These are phyloP conservation scores for Bathelium albidoporum DNA, from an alignment of 495 filamentous ascomycete genomes.

Conservation along the genomic window DNA sequence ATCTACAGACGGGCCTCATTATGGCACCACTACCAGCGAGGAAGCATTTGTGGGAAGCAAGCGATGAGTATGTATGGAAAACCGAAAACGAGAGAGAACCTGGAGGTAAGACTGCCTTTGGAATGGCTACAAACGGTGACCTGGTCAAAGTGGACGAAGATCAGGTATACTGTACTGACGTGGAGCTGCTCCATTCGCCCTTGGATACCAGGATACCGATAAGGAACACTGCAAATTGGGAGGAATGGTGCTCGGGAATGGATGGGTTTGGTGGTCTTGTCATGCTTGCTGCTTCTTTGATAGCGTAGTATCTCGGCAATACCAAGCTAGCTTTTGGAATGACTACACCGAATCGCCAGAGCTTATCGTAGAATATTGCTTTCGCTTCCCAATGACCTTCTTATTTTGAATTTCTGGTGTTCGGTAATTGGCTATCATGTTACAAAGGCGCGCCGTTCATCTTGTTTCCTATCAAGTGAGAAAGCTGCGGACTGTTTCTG, in stretches of 20 bases:
- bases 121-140: conserved; percentile 30
- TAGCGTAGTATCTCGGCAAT: conserved; percentile 10
- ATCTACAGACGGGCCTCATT: conserved; percentile 29
- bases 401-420: too few species aligned
- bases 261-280: conserved; percentile 35
- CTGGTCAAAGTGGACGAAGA: conserved; percentile 26
- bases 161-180: conserved; percentile 19
- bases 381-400: too few species aligned
- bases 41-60: conserved; percentile 41
- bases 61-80: conserved; percentile 31
- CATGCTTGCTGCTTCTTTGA: conserved; percentile 37
- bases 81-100: conserved; percentile 23
- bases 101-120: conserved; percentile 25
- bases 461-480: too few species aligned
- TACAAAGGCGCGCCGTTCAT: too few species aligned
- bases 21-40: conserved; percentile 38
- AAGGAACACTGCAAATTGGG: conserved; percentile 27
- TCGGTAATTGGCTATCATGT: too few species aligned
- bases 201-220: conserved; percentile 9
- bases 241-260: conserved; percentile 40
- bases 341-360: background rate
- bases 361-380: too few species aligned
- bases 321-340: background rate
- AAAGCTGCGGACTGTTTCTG: too few species aligned
- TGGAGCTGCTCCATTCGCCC: conserved; percentile 14